Evolutionary conservation across 306 rosid genomes (phyloP).

Genomic region (Quercus alba): DNA sequence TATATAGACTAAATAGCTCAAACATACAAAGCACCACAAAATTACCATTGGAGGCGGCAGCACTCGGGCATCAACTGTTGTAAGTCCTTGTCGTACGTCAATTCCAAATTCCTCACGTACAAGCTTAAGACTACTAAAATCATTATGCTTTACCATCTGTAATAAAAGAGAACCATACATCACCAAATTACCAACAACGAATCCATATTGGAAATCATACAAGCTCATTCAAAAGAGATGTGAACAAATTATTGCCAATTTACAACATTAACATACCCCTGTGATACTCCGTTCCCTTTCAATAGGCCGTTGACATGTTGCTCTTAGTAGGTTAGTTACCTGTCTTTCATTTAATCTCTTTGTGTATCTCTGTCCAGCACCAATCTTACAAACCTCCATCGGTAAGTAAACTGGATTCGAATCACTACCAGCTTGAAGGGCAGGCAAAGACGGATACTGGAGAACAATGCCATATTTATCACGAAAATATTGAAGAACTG

Average conservation of each 20-base stretch:
- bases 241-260: background rate
- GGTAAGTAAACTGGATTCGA: conserved; percentile 39
- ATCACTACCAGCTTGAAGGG: conserved; percentile 56
- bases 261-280: background rate
- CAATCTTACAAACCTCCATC: conserved; percentile 53
- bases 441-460: conserved; percentile 37
- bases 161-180: background rate
- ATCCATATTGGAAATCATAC: background rate
- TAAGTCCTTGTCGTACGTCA: background rate
- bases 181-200: background rate
- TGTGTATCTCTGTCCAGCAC: conserved; percentile 43
- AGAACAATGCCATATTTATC: conserved; percentile 39
- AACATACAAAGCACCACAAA: background rate
- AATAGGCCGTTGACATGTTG: conserved; percentile 39
- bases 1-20: background rate
- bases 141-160: conserved; percentile 16
- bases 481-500: conserved; percentile 49
- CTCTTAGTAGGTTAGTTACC: conserved; percentile 35
- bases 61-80: conserved; percentile 43
- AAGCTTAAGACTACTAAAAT: background rate
- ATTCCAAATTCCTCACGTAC: conserved; percentile 39
- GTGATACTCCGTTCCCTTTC: conserved; percentile 1
- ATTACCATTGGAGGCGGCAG: conserved; percentile 41
- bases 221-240: background rate
- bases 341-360: conserved; percentile 40